These are phyloP conservation scores for Linum tenue DNA, from an alignment of 345 rosid genomes.

Conservation along the genomic window DNA sequence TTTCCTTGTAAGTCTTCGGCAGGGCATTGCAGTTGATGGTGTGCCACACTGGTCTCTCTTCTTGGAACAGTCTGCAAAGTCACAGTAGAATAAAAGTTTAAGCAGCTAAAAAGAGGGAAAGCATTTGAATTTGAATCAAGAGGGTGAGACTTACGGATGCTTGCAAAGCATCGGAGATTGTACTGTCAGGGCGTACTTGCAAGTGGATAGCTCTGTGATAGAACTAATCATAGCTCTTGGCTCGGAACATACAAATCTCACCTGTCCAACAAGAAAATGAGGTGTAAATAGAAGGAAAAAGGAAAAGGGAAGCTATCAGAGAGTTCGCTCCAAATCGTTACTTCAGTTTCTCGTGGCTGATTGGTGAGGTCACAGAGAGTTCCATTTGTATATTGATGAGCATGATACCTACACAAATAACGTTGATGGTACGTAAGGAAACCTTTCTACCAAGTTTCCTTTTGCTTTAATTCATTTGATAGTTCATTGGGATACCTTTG, in stretches of 20 bases:
- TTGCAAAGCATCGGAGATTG: slow-evolving; percentile 82
- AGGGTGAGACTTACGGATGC: slow-evolving; percentile 61
- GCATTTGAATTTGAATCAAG: not conserved
- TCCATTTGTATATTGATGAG: slow-evolving; percentile 79
- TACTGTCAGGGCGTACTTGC: slow-evolving; percentile 85
- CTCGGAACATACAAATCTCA: slow-evolving; percentile 92
- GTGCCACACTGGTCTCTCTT: slow-evolving; percentile 86
- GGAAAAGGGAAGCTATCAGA: not conserved
- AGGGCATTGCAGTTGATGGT: slow-evolving; percentile 70
- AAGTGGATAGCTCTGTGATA: slow-evolving; percentile 82
- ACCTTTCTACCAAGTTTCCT: not conserved
- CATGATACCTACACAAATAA: slow-evolving; percentile 53
- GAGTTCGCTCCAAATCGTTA: slow-evolving; percentile 8
- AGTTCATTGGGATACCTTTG: slow-evolving; percentile 41
- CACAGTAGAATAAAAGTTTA: not conserved
- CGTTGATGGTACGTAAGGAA: not conserved
- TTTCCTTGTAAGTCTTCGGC: slow-evolving; percentile 35
- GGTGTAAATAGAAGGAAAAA: not conserved
- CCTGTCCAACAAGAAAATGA: slow-evolving; percentile 34
- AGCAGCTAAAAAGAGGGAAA: not conserved
- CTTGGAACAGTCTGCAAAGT: slow-evolving; percentile 65
- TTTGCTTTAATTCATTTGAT: not conserved
- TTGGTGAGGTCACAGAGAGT: slow-evolving; percentile 87
- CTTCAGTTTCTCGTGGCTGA: slow-evolving; percentile 87
- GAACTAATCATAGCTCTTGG: slow-evolving; percentile 85